Base-by-base conservation (phyloP, 2,329 filamentous ascomycete species). In the Monosporascus sp. region DNA sequence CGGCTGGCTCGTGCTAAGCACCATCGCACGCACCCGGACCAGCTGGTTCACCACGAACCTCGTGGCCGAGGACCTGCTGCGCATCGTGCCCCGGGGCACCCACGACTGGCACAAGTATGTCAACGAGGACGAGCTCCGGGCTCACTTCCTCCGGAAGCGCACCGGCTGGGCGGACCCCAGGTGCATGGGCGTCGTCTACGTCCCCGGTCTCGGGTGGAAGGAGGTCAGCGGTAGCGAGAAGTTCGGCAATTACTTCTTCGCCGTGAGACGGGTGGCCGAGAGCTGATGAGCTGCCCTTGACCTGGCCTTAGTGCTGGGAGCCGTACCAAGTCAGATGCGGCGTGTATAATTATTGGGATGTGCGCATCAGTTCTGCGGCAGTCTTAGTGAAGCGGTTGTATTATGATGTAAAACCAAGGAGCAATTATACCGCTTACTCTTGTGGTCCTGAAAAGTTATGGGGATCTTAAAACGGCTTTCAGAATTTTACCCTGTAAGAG, bases 41-140 rank as follows among this genome's bases (percentile, higher is more conserved):
- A 94, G 90, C 61, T 99, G 91, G 87, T 72, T 97, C 47, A 91
- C 93, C 14, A 99, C 95, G 3, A 96, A 96, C 65, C 75, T 97
- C 24, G 80, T 96, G 58, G 94, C 94, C 0, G 94, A 99, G 74
- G 90, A 94, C 73, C 68, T 97, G 54, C 64, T 96, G 68, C 79
- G 89, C 5, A 90, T 97, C 56, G 94, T 99, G 53, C 94, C 94
- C 9, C 83, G 82, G 59, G 94, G 94, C 2, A 99, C 94, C 47
- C 94, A 99, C 73, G 91, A 97, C 70, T 99, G 94, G 94, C 79
- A 80, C 58, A 96, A 97, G 75, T 99, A 97, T 73, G 86, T 99
- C 61, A 94, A 97, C 67, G 88, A 90, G 59, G 77, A 82, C 16
- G 93, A 97, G 77, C 70, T 96, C 65, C 75, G 80, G 61, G 73